Conservation (phyloP, 257 asterid genomes). For the Petunia secreta region DNA sequence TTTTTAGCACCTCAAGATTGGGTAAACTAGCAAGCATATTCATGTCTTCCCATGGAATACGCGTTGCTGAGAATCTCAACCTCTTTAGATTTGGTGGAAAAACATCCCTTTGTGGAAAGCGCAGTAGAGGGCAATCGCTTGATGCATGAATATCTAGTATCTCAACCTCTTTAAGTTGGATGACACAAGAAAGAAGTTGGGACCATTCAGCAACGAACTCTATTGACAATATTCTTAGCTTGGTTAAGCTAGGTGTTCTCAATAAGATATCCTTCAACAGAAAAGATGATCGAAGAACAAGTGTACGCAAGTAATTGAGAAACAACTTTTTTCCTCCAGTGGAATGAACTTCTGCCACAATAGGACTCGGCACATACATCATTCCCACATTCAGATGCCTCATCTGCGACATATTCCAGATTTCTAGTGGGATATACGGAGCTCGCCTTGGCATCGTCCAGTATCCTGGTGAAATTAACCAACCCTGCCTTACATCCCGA, state of each 20-base stretch:
- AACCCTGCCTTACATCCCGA: too few relatives aligned
- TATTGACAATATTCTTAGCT: background rate
- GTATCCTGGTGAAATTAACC: too few relatives aligned
- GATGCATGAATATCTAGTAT: background rate
- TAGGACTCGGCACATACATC: background rate
- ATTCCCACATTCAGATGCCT: background rate
- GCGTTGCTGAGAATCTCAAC: background rate
- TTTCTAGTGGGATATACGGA: background rate
- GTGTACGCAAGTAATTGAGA: constrained; percentile 15
- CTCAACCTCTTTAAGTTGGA: background rate
- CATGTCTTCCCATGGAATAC: background rate
- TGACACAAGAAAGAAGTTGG: background rate
- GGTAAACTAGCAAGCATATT: constrained; percentile 8
- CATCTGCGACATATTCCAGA: constrained; percentile 21
- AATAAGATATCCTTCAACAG: background rate
- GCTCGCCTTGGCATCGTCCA: background rate
- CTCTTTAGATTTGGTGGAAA: background rate
- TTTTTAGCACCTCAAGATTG: background rate
- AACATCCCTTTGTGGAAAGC: background rate
- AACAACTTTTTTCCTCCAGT: background rate
- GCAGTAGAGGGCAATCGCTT: too few relatives aligned
- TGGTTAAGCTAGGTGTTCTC: background rate
- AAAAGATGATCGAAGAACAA: background rate
- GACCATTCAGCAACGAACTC: background rate
- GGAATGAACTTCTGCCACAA: background rate